Percentiles rank a stretch among this genome's conserved stretches.
Evolutionary conservation across 495 filamentous ascomycete species (phyloP).

Genomic region (Amphirosellinia nigrospora): DNA sequence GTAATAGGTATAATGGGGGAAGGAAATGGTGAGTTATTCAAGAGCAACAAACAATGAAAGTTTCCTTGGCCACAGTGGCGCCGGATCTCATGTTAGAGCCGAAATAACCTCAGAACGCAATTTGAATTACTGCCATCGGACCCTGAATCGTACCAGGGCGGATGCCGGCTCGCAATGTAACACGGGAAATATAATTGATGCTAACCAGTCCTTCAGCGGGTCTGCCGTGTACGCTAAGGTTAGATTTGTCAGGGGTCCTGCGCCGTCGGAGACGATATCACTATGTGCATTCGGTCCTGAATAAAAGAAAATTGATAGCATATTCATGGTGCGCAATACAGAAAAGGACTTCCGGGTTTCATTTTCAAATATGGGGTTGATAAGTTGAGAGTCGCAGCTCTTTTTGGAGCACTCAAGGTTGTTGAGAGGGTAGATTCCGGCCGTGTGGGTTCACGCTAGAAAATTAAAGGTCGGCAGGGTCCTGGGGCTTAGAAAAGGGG

Average conservation of each 20-base stretch:
- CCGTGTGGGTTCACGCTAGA: not conserved
- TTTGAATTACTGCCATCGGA: not conserved
- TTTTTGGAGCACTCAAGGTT: not conserved
- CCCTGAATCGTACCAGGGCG: not conserved
- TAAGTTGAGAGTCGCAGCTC: not conserved
- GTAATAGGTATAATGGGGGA: not conserved
- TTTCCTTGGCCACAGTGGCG: not conserved
- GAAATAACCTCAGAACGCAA: conserved; percentile 1
- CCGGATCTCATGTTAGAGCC: too few relatives aligned
- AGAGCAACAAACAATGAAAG: conserved; percentile 2
- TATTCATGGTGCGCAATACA: too few relatives aligned
- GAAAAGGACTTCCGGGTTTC: too few relatives aligned
- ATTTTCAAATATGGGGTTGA: too few relatives aligned
- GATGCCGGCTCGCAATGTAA: not conserved
- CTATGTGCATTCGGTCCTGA: not conserved
- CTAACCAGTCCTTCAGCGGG: conserved; percentile 13
- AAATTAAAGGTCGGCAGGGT: not conserved
- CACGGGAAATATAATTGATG: not conserved
- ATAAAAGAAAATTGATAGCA: too few relatives aligned
- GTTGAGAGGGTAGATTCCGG: not conserved
- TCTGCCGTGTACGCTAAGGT: not conserved
- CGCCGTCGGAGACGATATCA: not conserved
- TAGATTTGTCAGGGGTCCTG: conserved; percentile 17
- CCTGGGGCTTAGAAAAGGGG: not conserved
- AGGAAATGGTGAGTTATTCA: not conserved